These are phyloP conservation scores for Pyrenophora tritici-repentis DNA, from an alignment of 2,329 filamentous ascomycete species.

Conservation along the genomic window DNA sequence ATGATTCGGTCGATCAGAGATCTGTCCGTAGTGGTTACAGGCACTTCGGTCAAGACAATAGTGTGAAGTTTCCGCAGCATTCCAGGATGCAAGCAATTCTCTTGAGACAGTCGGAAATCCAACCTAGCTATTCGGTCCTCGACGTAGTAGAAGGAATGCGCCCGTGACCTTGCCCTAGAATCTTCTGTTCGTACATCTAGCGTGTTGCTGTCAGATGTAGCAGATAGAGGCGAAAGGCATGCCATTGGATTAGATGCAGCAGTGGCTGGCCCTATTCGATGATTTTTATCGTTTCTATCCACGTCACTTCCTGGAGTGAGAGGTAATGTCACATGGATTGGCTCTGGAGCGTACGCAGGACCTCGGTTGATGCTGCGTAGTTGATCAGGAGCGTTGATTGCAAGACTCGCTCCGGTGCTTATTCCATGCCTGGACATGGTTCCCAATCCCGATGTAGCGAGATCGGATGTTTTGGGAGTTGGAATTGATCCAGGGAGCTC, in stretches of 20 bases:
- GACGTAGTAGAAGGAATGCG: constrained; percentile 31
- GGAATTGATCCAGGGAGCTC: constrained; percentile 31
- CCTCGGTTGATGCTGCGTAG: constrained; percentile 45
- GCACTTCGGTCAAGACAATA: constrained; percentile 62
- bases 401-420: constrained; percentile 7
- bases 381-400: constrained; percentile 39
- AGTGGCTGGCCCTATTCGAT: constrained; percentile 2
- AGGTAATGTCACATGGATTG: constrained; percentile 34
- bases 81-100: constrained; percentile 56
- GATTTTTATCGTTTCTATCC: constrained; percentile 8
- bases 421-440: too few species aligned
- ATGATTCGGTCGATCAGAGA: constrained; percentile 50
- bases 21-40: constrained; percentile 52
- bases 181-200: not conserved
- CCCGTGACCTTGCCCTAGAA: constrained; percentile 19
- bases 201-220: constrained; percentile 4
- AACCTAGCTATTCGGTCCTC: constrained; percentile 39
- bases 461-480: not conserved
- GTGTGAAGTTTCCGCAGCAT: constrained; percentile 60
- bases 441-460: not conserved
- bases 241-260: not conserved
- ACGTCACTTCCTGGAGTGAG: constrained; percentile 24
- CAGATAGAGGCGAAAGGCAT: constrained; percentile 24
- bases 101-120: constrained; percentile 39
- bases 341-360: constrained; percentile 54